Conservation (phyloP, 768 basidiomycete species). For the Russula virescens region DNA sequence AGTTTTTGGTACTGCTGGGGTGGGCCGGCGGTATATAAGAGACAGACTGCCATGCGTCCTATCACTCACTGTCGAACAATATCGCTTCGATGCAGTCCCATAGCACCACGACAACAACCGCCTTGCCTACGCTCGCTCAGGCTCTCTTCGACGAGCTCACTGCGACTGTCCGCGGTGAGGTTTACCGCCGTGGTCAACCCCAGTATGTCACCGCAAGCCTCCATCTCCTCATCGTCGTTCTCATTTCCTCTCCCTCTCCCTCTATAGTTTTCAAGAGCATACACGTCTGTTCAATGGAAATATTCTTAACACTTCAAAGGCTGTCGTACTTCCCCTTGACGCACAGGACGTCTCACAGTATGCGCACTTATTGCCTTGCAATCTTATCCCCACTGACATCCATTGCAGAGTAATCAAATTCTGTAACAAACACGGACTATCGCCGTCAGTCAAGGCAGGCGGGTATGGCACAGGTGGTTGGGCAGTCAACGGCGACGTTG, state of each 20-base stretch:
- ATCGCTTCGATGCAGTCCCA: background rate
- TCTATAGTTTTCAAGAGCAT: constrained; percentile 17
- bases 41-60: background rate
- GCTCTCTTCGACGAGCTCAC: constrained; percentile 19
- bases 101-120: background rate
- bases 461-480: constrained; percentile 90
- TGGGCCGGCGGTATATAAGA: constrained; percentile 5
- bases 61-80: background rate
- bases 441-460: constrained; percentile 81
- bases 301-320: constrained; percentile 51
- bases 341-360: constrained; percentile 80
- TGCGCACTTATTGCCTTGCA: background rate
- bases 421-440: constrained; percentile 62
- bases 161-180: constrained; percentile 14
- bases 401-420: constrained; percentile 59
- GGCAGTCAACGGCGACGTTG: constrained; percentile 81
- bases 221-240: background rate
- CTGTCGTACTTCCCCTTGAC: constrained; percentile 67
- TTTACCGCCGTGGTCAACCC: constrained; percentile 18
- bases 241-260: background rate
- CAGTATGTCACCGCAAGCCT: constrained; percentile 6
- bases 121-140: constrained; percentile 14
- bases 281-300: constrained; percentile 68
- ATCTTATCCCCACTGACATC: background rate
- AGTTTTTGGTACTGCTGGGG: background rate